Base-by-base conservation (phyloP, 139 green algal species). In the Yamagishiella unicocca region DNA sequence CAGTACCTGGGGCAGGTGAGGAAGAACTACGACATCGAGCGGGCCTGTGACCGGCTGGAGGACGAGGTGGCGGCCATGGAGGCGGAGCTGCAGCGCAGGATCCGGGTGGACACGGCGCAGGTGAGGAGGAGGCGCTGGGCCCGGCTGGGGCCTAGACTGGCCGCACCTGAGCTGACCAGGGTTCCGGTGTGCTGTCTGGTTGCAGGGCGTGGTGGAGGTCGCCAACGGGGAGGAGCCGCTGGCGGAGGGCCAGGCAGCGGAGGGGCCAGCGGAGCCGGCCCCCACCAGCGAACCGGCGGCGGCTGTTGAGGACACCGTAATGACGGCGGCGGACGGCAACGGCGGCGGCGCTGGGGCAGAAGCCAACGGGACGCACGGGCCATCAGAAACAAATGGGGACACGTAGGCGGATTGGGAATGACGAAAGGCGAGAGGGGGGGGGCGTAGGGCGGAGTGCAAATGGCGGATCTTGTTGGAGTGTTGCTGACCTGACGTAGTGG, bases 21-120 rank as follows among this genome's bases (percentile, higher is more conserved):
- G 21, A 96, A 97, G 76, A 96, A 96, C 79, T 80, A 80, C 0
- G 93, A 95, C 58, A 95, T 96, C 22, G 89, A 93, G 53, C 79
- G 74, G 10, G 95, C 92, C 1, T 95, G 90, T 83, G 71, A 88
- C 25, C 31, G 58, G 70, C 40, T 95, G 38, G 92, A 95, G 80
- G 77, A 82, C 46, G 67, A 92, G 50, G 83, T 93, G 71, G 61
- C 40, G 37, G 38, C 43, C 31, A 45, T 91, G 75, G 70, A 90
- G 40, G 73, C 43, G 74, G 33, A 62, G 68, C 83, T 87, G 67
- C 37, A 87, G 54, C 33, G 25, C 50, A 31, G 46, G 35, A 68
- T 80, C n/a, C 61, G 72, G 33, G 43, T 35, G 43, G 42, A 72
- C 37, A 68, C 58, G 66, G 66, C 7, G 2, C 66, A 46, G 66